These are phyloP conservation scores for Penicillium psychrosexuale DNA, from an alignment of 2,329 filamentous ascomycete genomes.

Conservation along the genomic window DNA sequence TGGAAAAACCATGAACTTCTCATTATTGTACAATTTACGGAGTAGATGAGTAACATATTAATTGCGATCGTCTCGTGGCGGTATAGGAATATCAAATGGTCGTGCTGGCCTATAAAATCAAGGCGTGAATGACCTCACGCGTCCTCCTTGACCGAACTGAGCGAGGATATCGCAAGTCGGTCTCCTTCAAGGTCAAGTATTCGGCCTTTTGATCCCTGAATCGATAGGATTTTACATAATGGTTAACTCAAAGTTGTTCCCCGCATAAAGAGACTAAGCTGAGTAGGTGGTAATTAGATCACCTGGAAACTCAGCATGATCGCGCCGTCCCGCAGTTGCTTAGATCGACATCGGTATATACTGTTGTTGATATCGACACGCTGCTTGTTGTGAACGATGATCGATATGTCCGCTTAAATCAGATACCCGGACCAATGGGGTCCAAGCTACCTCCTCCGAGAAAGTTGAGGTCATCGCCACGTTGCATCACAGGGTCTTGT, in stretches of 20 bases:
- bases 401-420: conserved; percentile 2
- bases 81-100: not conserved
- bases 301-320: conserved; percentile 22
- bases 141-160: not conserved
- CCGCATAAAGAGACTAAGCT: conserved; percentile 6
- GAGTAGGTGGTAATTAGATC: conserved; percentile 13
- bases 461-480: conserved; percentile 11
- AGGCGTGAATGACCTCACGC: not conserved
- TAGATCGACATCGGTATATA: not conserved
- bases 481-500: conserved; percentile 21
- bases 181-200: not conserved
- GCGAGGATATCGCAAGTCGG: not conserved
- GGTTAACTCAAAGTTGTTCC: not conserved
- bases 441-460: not conserved
- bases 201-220: not conserved
- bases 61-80: not conserved
- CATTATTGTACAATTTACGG: too few relatives aligned
- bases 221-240: not conserved
- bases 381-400: conserved; percentile 8
- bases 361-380: not conserved
- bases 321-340: conserved; percentile 3
- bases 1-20: not conserved
- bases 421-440: conserved; percentile 5
- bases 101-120: not conserved
- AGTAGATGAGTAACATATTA: not conserved